Evolutionary conservation across 441 rosid genomes (phyloP), one percentile per base, ranked within the genome.

Genomic region (Erysimum cheiri): DNA sequence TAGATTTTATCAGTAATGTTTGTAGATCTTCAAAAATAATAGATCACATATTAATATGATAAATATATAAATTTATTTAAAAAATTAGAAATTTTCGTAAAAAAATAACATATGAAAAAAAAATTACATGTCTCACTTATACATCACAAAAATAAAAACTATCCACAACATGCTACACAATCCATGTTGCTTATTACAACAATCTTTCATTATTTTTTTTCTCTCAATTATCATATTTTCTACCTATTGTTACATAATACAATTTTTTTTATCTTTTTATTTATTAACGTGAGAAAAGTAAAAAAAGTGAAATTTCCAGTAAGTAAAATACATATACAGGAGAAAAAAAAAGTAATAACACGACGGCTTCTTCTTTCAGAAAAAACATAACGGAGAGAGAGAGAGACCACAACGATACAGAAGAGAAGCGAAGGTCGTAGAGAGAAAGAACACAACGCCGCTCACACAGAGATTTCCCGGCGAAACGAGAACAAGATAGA

Each of bases 351-450:
- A 28, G 41, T 68, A 65, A 8, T 57, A 6, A 59, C 81, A 47
- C 77, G 74, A 80, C 77, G 85, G 80, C 78, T 77, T 80, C 84
- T 64, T 74, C 79, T 62, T 75, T 73, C 76, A 72, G 85, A 26
- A 12, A 59, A 77, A 78, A 73, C 65, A 64, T 61, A 33, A 74
- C 76, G 78, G 77, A 58, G 76, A 64, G 14, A 40, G 73, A 73
- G 79, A 47, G 73, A 69, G 72, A 63, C 12, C 65, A 58, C 64
- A 43, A 60, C 37, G 64, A 62, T 67, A 62, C 72, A 63, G 72
- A 69, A 71, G 72, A 72, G 76, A 69, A 44, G 76, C 79, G 70
- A 70, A 61, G 62, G 75, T 78, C 74, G 72, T 48, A 68, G 62
- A 72, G 64, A 61, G 56, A 66, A 36, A 33, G 47, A 73, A 48